Base-by-base conservation (phyloP, 495 filamentous ascomycete species). In the Lasiosphaeria miniovina region DNA sequence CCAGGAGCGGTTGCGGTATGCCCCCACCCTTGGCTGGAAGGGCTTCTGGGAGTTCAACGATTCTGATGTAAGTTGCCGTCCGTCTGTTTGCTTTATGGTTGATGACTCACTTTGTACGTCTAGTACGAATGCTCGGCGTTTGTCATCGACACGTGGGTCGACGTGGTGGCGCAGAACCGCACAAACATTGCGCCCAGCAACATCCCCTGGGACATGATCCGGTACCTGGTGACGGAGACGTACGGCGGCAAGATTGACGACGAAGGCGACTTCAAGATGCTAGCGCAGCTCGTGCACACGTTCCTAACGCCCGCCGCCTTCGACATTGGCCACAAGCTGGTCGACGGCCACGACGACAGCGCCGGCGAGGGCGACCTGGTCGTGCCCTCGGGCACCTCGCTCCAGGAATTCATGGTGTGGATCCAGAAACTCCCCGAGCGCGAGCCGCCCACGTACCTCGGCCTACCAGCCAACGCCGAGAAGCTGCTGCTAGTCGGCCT, bases 11-110 rank as follows among this genome's bases (percentile, higher is more conserved):
- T 80, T 99, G 61, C 90, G 94, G 59, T 99, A 99, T 68, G 93
- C 92, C 17, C 95, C 94, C 3, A 94, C 83, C 54, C 82, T 99
- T 57, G 94, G 94, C 54, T 98, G 95, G 94, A 96, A 96, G 78
- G 90, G 91, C 57, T 96, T 96, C 82, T 99, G 94, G 94, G 94
- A 99, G 77, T 99, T 99, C 71, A 99, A 99, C 69, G 94, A 99
- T 73, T 96, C 93, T 64, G 94, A 98, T 75, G 93, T 97, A 84
- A 88, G 92, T 84, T 46, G 33, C 14, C 33, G 36, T 4, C 9
- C 49, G 53, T 36, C 32, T 12, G 17, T 49, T 33, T 12, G n/a
- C 33, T 33, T 43, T 6, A 35, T 36, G 24, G 5, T 54, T 41
- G n/a, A 41, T 43, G 53, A 11, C 61, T 67, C 53, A 64, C 46